Evolutionary conservation across 768 basidiomycete genomes (phyloP).

Genomic region (Leccinum pellstonianum): DNA sequence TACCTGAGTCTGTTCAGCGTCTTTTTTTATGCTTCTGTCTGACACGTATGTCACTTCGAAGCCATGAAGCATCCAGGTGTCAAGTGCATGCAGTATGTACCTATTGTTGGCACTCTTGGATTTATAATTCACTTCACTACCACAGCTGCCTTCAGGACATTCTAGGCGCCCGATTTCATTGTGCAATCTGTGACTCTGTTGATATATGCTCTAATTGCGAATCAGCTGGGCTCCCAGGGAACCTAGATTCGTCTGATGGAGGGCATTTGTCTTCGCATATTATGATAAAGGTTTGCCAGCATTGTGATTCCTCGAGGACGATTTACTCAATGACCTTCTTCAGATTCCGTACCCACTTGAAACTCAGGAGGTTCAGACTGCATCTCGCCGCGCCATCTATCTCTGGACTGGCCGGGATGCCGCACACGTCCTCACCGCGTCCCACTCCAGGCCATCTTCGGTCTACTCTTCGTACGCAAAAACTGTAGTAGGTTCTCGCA

Average conservation of each 20-base stretch:
- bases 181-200: constrained; percentile 80
- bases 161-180: constrained; percentile 90
- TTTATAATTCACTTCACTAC: neutral
- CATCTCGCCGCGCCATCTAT: constrained; percentile 69
- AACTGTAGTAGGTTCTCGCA: constrained; percentile 60
- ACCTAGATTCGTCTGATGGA: constrained; percentile 71
- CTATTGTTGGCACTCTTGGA: neutral
- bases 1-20: neutral
- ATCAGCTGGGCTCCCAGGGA: constrained; percentile 81
- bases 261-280: constrained; percentile 87
- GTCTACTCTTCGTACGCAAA: constrained; percentile 62
- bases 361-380: constrained; percentile 68
- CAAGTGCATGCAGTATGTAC: constrained; percentile 80
- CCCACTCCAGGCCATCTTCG: constrained; percentile 54
- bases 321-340: constrained; percentile 1
- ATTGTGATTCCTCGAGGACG: neutral
- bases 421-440: constrained; percentile 50
- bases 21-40: neutral
- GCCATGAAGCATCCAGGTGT: constrained; percentile 79
- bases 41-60: constrained; percentile 26
- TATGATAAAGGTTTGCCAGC: constrained; percentile 76
- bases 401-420: constrained; percentile 80
- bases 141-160: constrained; percentile 84
- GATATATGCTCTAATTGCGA: constrained; percentile 90
- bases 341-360: constrained; percentile 88